These are phyloP conservation scores for Davidsoniella neocaledoniae DNA, from an alignment of 2,329 filamentous ascomycete genomes.

Conservation along the genomic window DNA sequence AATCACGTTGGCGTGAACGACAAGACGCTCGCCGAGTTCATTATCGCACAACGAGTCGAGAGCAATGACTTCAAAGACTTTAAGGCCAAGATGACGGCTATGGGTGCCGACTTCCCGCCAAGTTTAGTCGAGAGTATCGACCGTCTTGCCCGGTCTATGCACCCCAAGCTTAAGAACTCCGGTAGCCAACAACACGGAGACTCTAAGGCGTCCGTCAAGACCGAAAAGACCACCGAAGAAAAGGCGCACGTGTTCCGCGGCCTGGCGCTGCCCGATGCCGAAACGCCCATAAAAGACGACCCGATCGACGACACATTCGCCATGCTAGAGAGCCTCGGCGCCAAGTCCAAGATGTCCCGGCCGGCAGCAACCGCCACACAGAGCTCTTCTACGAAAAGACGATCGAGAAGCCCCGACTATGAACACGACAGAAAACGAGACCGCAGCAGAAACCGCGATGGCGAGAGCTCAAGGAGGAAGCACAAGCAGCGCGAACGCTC, in stretches of 20 bases:
- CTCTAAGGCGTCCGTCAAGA: conserved; percentile 3
- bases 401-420: conserved; percentile 33
- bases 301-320: conserved; percentile 88
- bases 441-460: conserved; percentile 21
- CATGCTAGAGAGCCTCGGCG: conserved; percentile 57
- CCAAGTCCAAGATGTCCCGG: conserved; percentile 33
- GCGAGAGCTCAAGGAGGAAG: conserved; percentile 38
- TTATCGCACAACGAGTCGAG: conserved; percentile 78
- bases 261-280: conserved; percentile 64
- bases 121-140: conserved; percentile 87
- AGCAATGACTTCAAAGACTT: conserved; percentile 56
- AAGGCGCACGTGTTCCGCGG: conserved; percentile 85
- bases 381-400: conserved; percentile 24
- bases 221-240: conserved; percentile 30
- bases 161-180: conserved; percentile 64
- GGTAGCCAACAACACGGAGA: not conserved
- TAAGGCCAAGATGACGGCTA: conserved; percentile 53
- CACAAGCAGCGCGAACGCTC: conserved; percentile 25
- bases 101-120: conserved; percentile 68
- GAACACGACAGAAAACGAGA: conserved; percentile 14
- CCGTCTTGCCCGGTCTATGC: conserved; percentile 72
- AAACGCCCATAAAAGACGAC: conserved; percentile 25
- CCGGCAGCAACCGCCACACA: not conserved
- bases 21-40: conserved; percentile 89
- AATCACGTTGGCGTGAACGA: conserved; percentile 87